These are phyloP conservation scores for Cryphonectria parasitica DNA, from an alignment of 2,329 filamentous ascomycete species.

Conservation along the genomic window DNA sequence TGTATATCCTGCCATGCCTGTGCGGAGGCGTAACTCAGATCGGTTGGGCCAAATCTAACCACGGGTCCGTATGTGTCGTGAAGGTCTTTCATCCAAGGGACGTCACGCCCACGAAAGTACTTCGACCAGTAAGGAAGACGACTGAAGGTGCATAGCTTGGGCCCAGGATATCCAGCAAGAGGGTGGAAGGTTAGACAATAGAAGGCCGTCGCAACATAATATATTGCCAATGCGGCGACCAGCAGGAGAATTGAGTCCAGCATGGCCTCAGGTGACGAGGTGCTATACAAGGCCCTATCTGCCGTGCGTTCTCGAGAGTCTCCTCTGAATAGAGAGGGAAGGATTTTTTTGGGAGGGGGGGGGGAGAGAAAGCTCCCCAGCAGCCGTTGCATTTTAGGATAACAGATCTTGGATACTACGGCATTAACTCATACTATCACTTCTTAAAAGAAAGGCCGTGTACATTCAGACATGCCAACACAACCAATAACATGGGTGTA, in stretches of 20 bases:
- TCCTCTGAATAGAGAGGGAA: not conserved
- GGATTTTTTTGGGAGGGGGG: no score
- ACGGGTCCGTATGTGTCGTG: slow-evolving; percentile 29
- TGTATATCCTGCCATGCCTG: slow-evolving; percentile 34
- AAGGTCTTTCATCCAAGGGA: slow-evolving; percentile 32
- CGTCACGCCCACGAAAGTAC: slow-evolving; percentile 30
- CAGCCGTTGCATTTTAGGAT: not conserved
- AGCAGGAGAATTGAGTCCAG: slow-evolving; percentile 1
- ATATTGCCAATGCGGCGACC: not conserved
- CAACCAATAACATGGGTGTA: not conserved
- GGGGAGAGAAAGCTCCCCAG: not conserved
- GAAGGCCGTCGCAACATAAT: slow-evolving; percentile 12
- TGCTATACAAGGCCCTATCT: not conserved
- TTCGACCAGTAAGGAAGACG: slow-evolving; percentile 35
- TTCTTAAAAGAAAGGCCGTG: not conserved
- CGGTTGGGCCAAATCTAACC: slow-evolving; percentile 16
- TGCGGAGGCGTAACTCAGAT: slow-evolving; percentile 18
- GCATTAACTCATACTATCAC: not conserved
- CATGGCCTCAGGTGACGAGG: not conserved
- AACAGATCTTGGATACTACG: not conserved
- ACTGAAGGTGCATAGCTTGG: slow-evolving; percentile 30
- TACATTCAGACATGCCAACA: not conserved
- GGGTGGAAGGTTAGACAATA: slow-evolving; percentile 33
- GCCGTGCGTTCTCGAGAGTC: not conserved
- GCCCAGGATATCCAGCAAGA: slow-evolving; percentile 33